Conservation (phyloP, 371 early-diverging fungal genomes). For the Mortierella sp. region DNA sequence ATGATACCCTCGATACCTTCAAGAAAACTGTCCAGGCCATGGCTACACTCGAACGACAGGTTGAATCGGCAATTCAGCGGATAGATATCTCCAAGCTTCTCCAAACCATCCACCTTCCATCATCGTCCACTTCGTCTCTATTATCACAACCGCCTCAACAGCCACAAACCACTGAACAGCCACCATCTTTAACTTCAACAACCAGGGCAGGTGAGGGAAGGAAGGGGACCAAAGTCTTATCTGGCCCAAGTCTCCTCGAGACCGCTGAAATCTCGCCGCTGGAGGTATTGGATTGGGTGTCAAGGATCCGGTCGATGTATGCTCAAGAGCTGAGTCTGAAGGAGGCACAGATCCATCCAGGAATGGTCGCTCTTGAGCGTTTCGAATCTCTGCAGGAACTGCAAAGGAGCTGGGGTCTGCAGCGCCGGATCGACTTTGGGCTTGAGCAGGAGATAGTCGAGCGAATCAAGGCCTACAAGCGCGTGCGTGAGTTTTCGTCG, state of each 20-base stretch:
- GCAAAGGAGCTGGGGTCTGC: slow-evolving; percentile 46
- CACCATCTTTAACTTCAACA: background rate
- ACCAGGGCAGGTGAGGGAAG: background rate
- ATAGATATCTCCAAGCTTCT: slow-evolving; percentile 33
- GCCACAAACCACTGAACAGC: background rate
- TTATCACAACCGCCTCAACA: no score
- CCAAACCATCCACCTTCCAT: background rate
- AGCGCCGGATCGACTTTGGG: slow-evolving; percentile 46
- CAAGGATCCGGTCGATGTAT: slow-evolving; percentile 48
- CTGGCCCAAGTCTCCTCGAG: slow-evolving; percentile 26
- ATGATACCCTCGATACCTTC: slow-evolving; percentile 36
- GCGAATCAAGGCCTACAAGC: slow-evolving; percentile 49
- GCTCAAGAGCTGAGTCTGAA: slow-evolving; percentile 40
- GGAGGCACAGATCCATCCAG: slow-evolving; percentile 41
- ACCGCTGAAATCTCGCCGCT: slow-evolving; percentile 48
- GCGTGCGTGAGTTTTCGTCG: slow-evolving; percentile 52
- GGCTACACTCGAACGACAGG: slow-evolving; percentile 38
- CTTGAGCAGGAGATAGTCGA: slow-evolving; percentile 55
- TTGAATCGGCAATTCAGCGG: slow-evolving; percentile 34
- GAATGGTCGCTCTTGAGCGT: slow-evolving; percentile 28
- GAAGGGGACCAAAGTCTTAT: background rate
- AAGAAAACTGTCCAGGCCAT: slow-evolving; percentile 35
- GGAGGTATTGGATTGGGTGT: slow-evolving; percentile 50
- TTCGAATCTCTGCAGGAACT: slow-evolving; percentile 41
- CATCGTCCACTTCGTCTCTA: background rate